Base-by-base conservation (phyloP, 179 eudicot genomes). In the Heliamphora pulchella region DNA sequence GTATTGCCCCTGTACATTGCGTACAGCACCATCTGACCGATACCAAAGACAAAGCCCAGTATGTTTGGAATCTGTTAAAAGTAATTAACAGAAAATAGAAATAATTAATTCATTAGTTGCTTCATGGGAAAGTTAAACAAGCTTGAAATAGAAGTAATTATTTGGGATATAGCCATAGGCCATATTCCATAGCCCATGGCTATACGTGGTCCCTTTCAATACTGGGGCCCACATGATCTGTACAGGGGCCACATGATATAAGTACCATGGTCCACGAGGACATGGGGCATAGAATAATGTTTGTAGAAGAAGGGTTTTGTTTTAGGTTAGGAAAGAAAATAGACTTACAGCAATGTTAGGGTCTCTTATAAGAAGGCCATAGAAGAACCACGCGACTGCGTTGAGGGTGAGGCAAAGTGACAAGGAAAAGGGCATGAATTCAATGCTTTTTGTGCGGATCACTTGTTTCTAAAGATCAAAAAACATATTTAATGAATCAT, bases 371-470 rank as follows among this genome's bases (percentile, higher is more conserved):
- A 87, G 85, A 7, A 93, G 80, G 71, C 98, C 98, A n/a, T 90
- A 93, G 82, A 90, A 80, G 69, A 91, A 91, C 98, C 98, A 93
- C 83, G 87, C 81, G 57, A 90, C 86, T 11, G 98, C 97, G 0
- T 90, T 93, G 15, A 90, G 22, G 0, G 93, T 89, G 62, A 93
- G 94, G 59, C 84, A 87, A 0, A 88, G 13, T 0, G 98, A 93
- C 46, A 93, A 82, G 57, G 87, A 89, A 65, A 93, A 86, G 2
- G 98, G 98, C 97, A 93, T 89, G 88, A 84, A 89, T 76, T 92
- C 98, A 1, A 92, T 97, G 71, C 94, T 93, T 78, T 92, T 92
- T n/a, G 97, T 93, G 13, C 88, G 86, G 10, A 93, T 89, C 81
- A 93, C 94, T 80, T 82, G 76, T 75, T 88, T 92, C 98, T 93